Base-by-base conservation (phyloP, 2,329 filamentous ascomycete species). In the Cordyceps sp. region DNA sequence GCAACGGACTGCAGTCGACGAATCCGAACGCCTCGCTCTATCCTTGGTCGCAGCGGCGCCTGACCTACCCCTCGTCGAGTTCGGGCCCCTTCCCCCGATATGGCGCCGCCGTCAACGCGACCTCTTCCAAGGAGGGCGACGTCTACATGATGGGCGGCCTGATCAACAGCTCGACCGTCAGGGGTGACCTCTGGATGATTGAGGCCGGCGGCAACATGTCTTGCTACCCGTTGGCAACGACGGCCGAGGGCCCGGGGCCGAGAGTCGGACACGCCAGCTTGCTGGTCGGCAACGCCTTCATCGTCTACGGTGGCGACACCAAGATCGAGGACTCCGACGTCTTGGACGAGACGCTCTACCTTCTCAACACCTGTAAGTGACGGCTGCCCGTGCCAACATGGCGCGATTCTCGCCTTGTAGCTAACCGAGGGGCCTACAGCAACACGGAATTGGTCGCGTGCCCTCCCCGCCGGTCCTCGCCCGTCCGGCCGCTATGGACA, bases 111-210 rank as follows among this genome's bases (percentile, higher is more conserved):
- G 88, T 94, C 52, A 98, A 98, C 53, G 72, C 85, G 1, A 68
- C 79, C 13, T 81, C 86, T 17, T 94, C 86, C 25, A 96, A 96
- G 57, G 90, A 98, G 55, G 92, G 92, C 37, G 84, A 93, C 45
- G 81, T 98, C 35, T 98, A 96, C 48, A 69, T 98, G 48, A 96
- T 98, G 86, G 90, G 90, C 39, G 90, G 90, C 31, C 59, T 98
- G 38, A 88, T 98, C 46, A 88, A 93, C 49, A 88, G 88, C 42
- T 82, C 85, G 24, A 93, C 84, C 3, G 90, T 96, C 28, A 94
- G 94, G 52, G 90, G 90, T 30, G 90, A 98, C 58, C 58, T 98
- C 29, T 98, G 92, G 92, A 80, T 96, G 75, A 80, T 96, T 29
- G 90, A 98, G 54, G 83, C 85, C 38, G 85, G 79, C 32, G 78